A percentile compares a stretch with the other conserved stretches of the same genome.
These are phyloP conservation scores for Nitzschia sp. DNA, from an alignment of 108 stramenopile species.

Conservation along the genomic window DNA sequence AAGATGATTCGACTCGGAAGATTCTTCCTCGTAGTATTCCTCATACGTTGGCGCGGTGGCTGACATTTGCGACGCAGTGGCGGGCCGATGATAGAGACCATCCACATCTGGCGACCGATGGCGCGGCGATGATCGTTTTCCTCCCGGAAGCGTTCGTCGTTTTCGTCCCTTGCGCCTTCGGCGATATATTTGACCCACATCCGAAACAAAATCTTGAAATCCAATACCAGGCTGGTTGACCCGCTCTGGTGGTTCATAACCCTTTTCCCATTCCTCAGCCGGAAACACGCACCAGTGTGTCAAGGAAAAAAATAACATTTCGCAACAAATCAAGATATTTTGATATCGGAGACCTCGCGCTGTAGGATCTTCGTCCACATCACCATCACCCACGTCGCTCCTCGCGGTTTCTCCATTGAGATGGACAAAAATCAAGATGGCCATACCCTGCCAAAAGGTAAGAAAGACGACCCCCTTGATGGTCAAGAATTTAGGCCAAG, in stretches of 20 bases:
- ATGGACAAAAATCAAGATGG: slow-evolving; percentile 51
- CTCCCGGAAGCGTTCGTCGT: slow-evolving; percentile 9
- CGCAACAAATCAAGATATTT: slow-evolving; percentile 89
- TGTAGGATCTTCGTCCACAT: slow-evolving; percentile 36
- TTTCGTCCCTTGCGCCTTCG: slow-evolving; percentile 33
- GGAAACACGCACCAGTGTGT: slow-evolving; percentile 91
- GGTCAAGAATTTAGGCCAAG: slow-evolving; percentile 86
- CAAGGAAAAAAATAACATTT: slow-evolving; percentile 86
- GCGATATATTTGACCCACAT: slow-evolving; percentile 54
- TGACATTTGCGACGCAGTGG: slow-evolving; percentile 4
- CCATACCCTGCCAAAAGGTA: slow-evolving; percentile 90
- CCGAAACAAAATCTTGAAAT: slow-evolving; percentile 73
- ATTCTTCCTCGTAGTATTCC: not conserved
- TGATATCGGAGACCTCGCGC: slow-evolving; percentile 59
- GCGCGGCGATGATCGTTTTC: not conserved
- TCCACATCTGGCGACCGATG: not conserved
- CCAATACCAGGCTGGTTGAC: slow-evolving; percentile 50
- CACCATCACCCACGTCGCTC: slow-evolving; percentile 13
- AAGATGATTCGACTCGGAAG: not conserved
- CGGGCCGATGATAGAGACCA: slow-evolving; percentile 28
- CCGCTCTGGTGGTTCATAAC: slow-evolving; percentile 59
- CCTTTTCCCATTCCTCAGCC: slow-evolving; percentile 82
- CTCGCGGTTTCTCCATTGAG: slow-evolving; percentile 3
- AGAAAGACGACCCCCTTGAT: slow-evolving; percentile 92
- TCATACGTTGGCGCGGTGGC: not conserved